Percentiles rank a stretch among this genome's conserved stretches.
phyloP scores from a whole-genome alignment of 805 yeast genomes.

The Suhomyces emberorum region DNA sequence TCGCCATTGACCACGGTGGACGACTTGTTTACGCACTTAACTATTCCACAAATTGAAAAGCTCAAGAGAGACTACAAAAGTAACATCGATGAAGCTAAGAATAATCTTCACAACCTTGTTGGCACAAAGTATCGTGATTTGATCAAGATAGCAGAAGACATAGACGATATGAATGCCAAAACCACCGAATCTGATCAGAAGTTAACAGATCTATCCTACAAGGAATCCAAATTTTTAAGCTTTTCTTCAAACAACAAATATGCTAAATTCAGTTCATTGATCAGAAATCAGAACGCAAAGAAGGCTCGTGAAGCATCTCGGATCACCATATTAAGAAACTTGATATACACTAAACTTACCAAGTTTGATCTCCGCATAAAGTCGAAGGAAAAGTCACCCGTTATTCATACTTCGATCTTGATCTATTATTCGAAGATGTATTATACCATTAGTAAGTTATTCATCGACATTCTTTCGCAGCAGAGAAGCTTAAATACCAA shows the following conservation, averaged over 20 bases:
- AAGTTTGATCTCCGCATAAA: slow-evolving; percentile 28
- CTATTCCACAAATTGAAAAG: slow-evolving; percentile 31
- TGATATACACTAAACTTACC: slow-evolving; percentile 27
- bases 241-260: slow-evolving; percentile 19
- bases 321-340: slow-evolving; percentile 23
- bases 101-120: slow-evolving; percentile 35
- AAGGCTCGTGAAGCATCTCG: slow-evolving; percentile 18
- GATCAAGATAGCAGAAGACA: slow-evolving; percentile 43
- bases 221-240: slow-evolving; percentile 23
- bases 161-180: slow-evolving; percentile 27
- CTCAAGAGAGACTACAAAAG: slow-evolving; percentile 27
- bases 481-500: slow-evolving; percentile 12
- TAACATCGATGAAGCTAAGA: slow-evolving; percentile 26
- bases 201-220: slow-evolving; percentile 32
- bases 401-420: slow-evolving; percentile 23
- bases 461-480: slow-evolving; percentile 15
- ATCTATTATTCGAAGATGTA: slow-evolving; percentile 34
- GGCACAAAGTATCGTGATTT: slow-evolving; percentile 42
- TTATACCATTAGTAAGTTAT: slow-evolving; percentile 26
- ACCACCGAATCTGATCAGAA: slow-evolving; percentile 21
- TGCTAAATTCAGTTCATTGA: slow-evolving; percentile 18
- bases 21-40: slow-evolving; percentile 30
- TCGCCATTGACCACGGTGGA: slow-evolving; percentile 23
- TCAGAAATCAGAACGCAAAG: slow-evolving; percentile 15
- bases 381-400: slow-evolving; percentile 10